These are phyloP conservation scores for Pythium insidiosum DNA, from an alignment of 352 stramenopile genomes.

Conservation along the genomic window DNA sequence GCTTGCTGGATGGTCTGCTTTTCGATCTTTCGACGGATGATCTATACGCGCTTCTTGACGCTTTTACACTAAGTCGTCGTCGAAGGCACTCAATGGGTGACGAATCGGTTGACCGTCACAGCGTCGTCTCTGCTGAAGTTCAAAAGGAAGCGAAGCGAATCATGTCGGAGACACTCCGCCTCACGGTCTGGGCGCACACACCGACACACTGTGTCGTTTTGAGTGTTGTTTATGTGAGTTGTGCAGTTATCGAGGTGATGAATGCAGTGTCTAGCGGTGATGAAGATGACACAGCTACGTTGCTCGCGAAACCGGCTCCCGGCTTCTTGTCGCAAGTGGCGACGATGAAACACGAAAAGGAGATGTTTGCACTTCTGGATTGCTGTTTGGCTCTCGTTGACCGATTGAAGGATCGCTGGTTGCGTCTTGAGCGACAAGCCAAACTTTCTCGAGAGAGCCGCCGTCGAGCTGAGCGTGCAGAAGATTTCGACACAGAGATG, in stretches of 20 bases:
- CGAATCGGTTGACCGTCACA: not conserved
- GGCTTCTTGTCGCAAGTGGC: conserved; percentile 43
- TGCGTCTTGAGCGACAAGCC: conserved; percentile 40
- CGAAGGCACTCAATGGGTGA: not conserved
- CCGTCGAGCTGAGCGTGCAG: conserved; percentile 10
- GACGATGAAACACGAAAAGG: conserved; percentile 24
- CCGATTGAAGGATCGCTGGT: conserved; percentile 54
- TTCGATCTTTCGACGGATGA: conserved; percentile 72
- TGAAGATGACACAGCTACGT: not conserved
- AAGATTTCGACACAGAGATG: conserved; percentile 48
- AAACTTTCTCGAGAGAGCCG: conserved; percentile 16
- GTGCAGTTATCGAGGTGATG: conserved; percentile 38
- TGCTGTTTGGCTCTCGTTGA: conserved; percentile 47
- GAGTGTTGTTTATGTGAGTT: conserved; percentile 60
- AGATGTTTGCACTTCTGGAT: conserved; percentile 42
- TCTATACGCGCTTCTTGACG: conserved; percentile 61
- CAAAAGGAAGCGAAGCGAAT: conserved; percentile 66
- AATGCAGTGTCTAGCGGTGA: conserved; percentile 18
- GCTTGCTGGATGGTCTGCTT: conserved; percentile 63
- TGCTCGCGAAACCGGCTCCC: conserved; percentile 10
- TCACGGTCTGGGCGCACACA: conserved; percentile 58
- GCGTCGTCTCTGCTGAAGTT: conserved; percentile 25
- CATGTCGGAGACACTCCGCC: conserved; percentile 35
- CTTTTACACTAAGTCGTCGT: conserved; percentile 45
- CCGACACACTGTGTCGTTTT: conserved; percentile 59